Evolutionary conservation across 371 early-diverging fungal genomes (phyloP).

Genomic region (Dichotomocladium elegans): DNA sequence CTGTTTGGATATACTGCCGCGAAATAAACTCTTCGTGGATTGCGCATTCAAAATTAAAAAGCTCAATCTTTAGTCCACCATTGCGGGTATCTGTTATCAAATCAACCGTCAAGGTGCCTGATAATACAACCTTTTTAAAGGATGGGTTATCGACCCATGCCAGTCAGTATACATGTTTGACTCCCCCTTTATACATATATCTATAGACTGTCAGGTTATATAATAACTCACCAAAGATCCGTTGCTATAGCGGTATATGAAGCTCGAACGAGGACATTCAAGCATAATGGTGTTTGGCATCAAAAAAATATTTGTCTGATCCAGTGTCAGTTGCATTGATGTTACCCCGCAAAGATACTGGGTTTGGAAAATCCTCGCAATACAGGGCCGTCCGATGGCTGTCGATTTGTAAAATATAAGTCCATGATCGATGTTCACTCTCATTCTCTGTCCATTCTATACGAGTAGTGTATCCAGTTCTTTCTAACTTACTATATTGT

Average conservation of each 20-base stretch:
- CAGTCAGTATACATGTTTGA: not conserved
- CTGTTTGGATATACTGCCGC: slow-evolving; percentile 8
- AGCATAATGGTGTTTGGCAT: slow-evolving; percentile 31
- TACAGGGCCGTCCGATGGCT: slow-evolving; percentile 25
- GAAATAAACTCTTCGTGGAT: slow-evolving; percentile 32
- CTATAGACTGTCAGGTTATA: not conserved
- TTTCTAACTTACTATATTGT: slow-evolving; percentile 23
- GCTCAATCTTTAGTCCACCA: slow-evolving; percentile 31
- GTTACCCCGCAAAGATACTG: slow-evolving; percentile 34
- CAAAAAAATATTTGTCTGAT: slow-evolving; percentile 40
- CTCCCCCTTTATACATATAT: not conserved
- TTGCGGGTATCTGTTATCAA: slow-evolving; percentile 16
- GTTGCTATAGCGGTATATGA: slow-evolving; percentile 31
- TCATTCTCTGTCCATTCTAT: too few species aligned
- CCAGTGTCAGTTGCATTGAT: slow-evolving; percentile 38
- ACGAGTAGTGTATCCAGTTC: too few species aligned
- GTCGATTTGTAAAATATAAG: not conserved
- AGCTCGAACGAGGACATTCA: slow-evolving; percentile 37
- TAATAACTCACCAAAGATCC: slow-evolving; percentile 34
- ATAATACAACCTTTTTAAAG: slow-evolving; percentile 24
- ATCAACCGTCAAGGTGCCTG: slow-evolving; percentile 29
- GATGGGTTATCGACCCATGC: too few species aligned
- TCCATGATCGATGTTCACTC: not conserved
- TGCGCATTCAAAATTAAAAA: slow-evolving; percentile 29
- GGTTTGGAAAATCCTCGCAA: slow-evolving; percentile 35